A percentile compares a stretch with the other conserved stretches of the same genome.
These are phyloP conservation scores for Fusarium hainanense DNA, from an alignment of 2,329 filamentous ascomycete genomes.

Conservation along the genomic window DNA sequence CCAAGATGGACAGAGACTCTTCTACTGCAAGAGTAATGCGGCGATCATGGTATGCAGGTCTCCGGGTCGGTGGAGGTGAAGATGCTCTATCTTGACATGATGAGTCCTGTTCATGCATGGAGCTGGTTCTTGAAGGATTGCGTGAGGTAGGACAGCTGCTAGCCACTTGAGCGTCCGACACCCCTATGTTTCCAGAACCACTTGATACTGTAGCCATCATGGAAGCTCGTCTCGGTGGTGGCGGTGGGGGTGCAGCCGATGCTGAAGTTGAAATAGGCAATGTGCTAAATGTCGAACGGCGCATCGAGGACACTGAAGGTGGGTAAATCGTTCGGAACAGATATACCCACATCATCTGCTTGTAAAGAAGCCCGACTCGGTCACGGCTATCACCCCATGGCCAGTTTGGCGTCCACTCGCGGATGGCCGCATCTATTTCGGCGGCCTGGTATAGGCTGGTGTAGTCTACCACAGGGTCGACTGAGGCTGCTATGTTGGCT, in stretches of 20 bases:
- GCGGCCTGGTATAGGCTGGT: slow-evolving; percentile 77
- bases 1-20: slow-evolving; percentile 65
- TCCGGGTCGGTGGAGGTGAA: slow-evolving; percentile 61
- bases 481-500: slow-evolving; percentile 67
- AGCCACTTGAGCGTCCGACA: slow-evolving; percentile 33
- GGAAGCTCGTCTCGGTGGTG: slow-evolving; percentile 49
- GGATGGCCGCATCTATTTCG: slow-evolving; percentile 79
- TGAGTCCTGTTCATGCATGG: slow-evolving; percentile 54
- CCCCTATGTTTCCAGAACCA: slow-evolving; percentile 27
- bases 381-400: slow-evolving; percentile 67
- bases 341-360: slow-evolving; percentile 75
- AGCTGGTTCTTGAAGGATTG: slow-evolving; percentile 53
- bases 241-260: slow-evolving; percentile 24
- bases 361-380: slow-evolving; percentile 68
- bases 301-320: slow-evolving; percentile 52
- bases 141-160: slow-evolving; percentile 51
- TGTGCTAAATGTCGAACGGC: slow-evolving; percentile 49
- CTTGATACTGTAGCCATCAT: slow-evolving; percentile 50
- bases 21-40: slow-evolving; percentile 66
- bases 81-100: slow-evolving; percentile 43
- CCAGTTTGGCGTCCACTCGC: slow-evolving; percentile 77
- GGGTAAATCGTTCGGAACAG: slow-evolving; percentile 71
- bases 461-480: slow-evolving; percentile 79
- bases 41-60: slow-evolving; percentile 61
- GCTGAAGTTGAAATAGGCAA: slow-evolving; percentile 38